Percentiles rank a stretch among this genome's conserved stretches.
Evolutionary conservation across 768 basidiomycete species (phyloP).

Genomic region (Termitomyces sp.): DNA sequence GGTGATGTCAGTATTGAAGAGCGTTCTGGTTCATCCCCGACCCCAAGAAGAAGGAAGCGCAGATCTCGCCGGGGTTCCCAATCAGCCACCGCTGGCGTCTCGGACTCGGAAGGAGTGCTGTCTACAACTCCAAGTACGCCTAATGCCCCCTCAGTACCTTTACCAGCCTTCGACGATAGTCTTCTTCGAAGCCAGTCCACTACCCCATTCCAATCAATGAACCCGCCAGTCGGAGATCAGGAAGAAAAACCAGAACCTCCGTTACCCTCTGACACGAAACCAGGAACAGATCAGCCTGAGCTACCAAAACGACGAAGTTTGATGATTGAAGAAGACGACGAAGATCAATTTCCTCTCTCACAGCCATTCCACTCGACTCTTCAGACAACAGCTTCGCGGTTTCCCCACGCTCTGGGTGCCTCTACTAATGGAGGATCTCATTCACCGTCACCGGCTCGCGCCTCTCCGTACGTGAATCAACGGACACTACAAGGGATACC

Average conservation of each 20-base stretch:
- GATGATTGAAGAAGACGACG: slow-evolving; percentile 70
- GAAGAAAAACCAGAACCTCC: slow-evolving; percentile 26
- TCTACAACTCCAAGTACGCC: slow-evolving; percentile 62
- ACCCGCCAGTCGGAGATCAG: slow-evolving; percentile 28
- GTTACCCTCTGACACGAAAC: slow-evolving; percentile 13
- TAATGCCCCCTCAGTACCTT: slow-evolving; percentile 47
- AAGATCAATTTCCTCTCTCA: slow-evolving; percentile 43
- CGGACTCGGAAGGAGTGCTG: slow-evolving; percentile 43
- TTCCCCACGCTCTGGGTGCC: slow-evolving; percentile 50
- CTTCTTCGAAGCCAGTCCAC: slow-evolving; percentile 36
- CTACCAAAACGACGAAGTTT: slow-evolving; percentile 55
- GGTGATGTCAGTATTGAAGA: slow-evolving; percentile 66
- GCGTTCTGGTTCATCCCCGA: slow-evolving; percentile 38
- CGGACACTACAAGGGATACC: slow-evolving; percentile 44
- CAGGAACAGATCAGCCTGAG: slow-evolving; percentile 37
- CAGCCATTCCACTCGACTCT: slow-evolving; percentile 39
- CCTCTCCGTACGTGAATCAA: slow-evolving; percentile 47
- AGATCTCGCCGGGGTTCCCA: slow-evolving; percentile 49
- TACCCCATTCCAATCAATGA: slow-evolving; percentile 39
- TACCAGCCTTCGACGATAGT: slow-evolving; percentile 41
- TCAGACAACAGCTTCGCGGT: slow-evolving; percentile 34
- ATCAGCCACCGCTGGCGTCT: slow-evolving; percentile 45
- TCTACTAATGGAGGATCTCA: slow-evolving; percentile 46
- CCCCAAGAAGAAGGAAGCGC: slow-evolving; percentile 54
- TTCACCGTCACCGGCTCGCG: slow-evolving; percentile 35